A percentile compares a stretch with the other conserved stretches of the same genome.
Evolutionary conservation across 192 early-diverging fungal species (phyloP).

Genomic region (Powellomyces hirtus): DNA sequence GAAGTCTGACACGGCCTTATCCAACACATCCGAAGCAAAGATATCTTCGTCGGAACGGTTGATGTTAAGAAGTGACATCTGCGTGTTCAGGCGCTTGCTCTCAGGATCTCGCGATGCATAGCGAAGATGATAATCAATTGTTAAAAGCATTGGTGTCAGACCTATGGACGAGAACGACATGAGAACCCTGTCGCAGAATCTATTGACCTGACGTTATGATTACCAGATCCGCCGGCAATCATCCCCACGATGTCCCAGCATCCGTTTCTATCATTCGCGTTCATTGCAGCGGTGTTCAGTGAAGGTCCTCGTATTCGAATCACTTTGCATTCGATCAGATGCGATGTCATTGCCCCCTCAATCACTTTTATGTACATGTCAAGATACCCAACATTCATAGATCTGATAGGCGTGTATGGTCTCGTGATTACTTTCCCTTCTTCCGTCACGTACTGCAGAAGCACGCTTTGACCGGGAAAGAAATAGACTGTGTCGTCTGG

Average conservation of each 20-base stretch:
- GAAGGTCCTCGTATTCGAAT: constrained; percentile 32
- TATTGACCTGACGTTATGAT: neutral
- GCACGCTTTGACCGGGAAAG: constrained; percentile 27
- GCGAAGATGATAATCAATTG: constrained; percentile 38
- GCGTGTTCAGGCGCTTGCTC: constrained; percentile 1
- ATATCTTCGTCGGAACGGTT: constrained; percentile 27
- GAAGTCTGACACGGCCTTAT: neutral
- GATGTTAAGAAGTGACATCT: constrained; percentile 19
- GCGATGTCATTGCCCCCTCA: constrained; percentile 32
- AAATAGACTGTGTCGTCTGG: constrained; percentile 13
- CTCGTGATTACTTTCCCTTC: constrained; percentile 29
- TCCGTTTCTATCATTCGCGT: constrained; percentile 20
- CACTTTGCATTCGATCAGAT: constrained; percentile 17
- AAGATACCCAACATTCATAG: constrained; percentile 12
- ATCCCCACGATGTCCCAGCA: constrained; percentile 33
- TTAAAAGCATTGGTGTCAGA: constrained; percentile 25
- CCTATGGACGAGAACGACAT: constrained; percentile 13
- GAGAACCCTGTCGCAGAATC: neutral
- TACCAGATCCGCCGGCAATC: constrained; percentile 39
- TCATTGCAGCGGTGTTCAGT: constrained; percentile 11
- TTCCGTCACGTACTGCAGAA: constrained; percentile 22
- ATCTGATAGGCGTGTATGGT: constrained; percentile 24
- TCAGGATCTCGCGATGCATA: constrained; percentile 20
- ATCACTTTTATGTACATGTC: constrained; percentile 31
- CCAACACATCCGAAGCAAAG: constrained; percentile 26